Evolutionary conservation across 768 basidiomycete genomes (phyloP).

Genomic region (Tubosaeta sp.): DNA sequence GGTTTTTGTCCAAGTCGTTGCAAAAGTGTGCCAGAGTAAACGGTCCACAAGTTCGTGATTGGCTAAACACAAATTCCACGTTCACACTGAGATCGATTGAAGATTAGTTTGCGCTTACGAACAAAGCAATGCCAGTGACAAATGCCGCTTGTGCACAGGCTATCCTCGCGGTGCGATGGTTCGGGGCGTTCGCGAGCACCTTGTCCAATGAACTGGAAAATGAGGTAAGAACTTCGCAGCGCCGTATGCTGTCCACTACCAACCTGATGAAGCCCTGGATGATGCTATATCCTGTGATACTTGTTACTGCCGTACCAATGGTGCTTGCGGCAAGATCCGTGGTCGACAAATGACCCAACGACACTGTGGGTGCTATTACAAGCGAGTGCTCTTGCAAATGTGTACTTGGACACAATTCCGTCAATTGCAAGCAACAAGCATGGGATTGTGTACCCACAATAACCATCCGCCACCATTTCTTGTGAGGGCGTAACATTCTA

Average conservation of each 20-base stretch:
- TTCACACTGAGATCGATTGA: background rate
- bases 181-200: conserved; percentile 10
- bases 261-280: conserved; percentile 36
- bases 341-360: conserved; percentile 52
- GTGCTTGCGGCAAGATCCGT: conserved; percentile 48
- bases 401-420: conserved; percentile 10
- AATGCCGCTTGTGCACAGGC: conserved; percentile 17
- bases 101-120: conserved; percentile 10
- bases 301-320: conserved; percentile 37
- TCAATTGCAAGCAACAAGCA: background rate
- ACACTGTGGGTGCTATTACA: conserved; percentile 29
- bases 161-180: conserved; percentile 12
- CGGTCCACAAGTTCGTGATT: conserved; percentile 20
- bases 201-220: conserved; percentile 18
- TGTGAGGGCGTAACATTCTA: conserved; percentile 21
- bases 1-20: conserved; percentile 34
- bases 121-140: conserved; percentile 21
- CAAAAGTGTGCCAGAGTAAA: conserved; percentile 34
- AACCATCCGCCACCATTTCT: conserved; percentile 20
- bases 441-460: conserved; percentile 12
- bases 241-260: conserved; percentile 13
- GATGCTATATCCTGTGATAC: conserved; percentile 42
- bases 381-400: conserved; percentile 23
- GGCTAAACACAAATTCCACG: conserved; percentile 6
- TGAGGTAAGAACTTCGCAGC: conserved; percentile 11